phyloP scores from a whole-genome alignment of 805 yeast species.

The Ogataea polymorpha region DNA sequence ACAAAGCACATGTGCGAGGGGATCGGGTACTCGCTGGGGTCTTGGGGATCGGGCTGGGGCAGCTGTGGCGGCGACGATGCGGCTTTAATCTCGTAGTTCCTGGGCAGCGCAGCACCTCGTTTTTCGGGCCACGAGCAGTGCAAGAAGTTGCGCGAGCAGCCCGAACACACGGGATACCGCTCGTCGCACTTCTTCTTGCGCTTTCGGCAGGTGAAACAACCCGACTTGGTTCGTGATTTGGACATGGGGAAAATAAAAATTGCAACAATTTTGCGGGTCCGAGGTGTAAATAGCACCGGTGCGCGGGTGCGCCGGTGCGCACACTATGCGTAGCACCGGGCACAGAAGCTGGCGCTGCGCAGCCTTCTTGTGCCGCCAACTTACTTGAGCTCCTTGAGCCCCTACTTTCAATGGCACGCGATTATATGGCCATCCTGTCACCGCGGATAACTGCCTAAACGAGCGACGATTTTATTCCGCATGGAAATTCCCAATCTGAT shows the following conservation, averaged over 20 bases:
- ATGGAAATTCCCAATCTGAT: constrained; percentile 5
- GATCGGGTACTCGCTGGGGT: constrained; percentile 18
- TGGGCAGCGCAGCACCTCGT: constrained; percentile 26
- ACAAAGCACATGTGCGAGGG: constrained; percentile 29
- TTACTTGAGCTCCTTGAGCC: too few relatives aligned
- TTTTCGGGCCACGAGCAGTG: constrained; percentile 34
- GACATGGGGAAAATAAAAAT: constrained; percentile 2
- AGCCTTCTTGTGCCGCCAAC: too few relatives aligned
- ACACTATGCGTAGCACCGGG: too few relatives aligned
- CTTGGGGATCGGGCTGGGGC: not conserved
- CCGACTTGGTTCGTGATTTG: constrained; percentile 31
- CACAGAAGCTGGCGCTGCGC: too few relatives aligned
- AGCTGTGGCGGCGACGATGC: constrained; percentile 11
- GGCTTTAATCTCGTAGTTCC: constrained; percentile 25
- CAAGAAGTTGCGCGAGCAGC: constrained; percentile 34
- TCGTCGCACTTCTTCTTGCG: constrained; percentile 39
- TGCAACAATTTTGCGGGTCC: not conserved
- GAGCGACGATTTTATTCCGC: not conserved
- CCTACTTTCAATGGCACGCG: too few relatives aligned
- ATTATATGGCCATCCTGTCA: too few relatives aligned
- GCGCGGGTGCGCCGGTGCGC: too few relatives aligned
- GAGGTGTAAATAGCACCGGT: not conserved
- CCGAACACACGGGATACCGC: constrained; percentile 31
- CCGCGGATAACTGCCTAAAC: not conserved
- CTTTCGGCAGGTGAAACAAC: constrained; percentile 38